These are phyloP conservation scores for Lophiostoma macrostomum DNA, from an alignment of 495 filamentous ascomycete genomes.

Conservation along the genomic window DNA sequence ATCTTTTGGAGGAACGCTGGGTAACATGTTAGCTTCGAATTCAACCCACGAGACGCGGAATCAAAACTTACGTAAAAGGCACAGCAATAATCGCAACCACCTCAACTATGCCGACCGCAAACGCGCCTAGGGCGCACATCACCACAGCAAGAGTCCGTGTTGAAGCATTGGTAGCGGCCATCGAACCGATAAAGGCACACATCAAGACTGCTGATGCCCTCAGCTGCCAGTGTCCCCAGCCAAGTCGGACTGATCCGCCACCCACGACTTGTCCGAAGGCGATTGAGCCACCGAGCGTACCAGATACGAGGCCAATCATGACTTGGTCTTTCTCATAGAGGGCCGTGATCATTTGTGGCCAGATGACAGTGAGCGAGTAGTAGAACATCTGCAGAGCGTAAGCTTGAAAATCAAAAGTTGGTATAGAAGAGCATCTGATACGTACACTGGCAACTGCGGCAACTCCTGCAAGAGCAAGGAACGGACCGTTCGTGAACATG, in stretches of 20 bases:
- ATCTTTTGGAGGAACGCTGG: slow-evolving; percentile 9
- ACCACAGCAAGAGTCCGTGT: slow-evolving; percentile 10
- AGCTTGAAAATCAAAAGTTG: no score
- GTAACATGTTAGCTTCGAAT: no score
- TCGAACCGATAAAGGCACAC: slow-evolving; percentile 20
- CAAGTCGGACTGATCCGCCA: neutral
- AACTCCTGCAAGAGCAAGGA: slow-evolving; percentile 13
- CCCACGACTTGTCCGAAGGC: slow-evolving; percentile 22
- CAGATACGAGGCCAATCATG: slow-evolving; percentile 15
- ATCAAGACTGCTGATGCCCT: neutral
- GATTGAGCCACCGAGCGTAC: slow-evolving; percentile 4
- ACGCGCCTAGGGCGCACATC: slow-evolving; percentile 3
- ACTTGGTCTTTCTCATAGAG: slow-evolving; percentile 9
- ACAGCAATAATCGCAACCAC: slow-evolving; percentile 11
- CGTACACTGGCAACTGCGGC: slow-evolving; percentile 15
- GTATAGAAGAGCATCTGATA: no score
- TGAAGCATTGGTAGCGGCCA: slow-evolving; percentile 17
- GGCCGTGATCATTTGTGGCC: slow-evolving; percentile 22
- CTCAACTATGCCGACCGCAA: slow-evolving; percentile 18
- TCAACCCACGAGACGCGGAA: no score
- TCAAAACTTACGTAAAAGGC: no score
- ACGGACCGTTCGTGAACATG: slow-evolving; percentile 13
- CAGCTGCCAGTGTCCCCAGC: slow-evolving; percentile 20
- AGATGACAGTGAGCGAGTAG: slow-evolving; percentile 17
- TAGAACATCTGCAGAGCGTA: slow-evolving; percentile 19